These are phyloP conservation scores for Neurospora sp. DNA, from an alignment of 495 filamentous ascomycete genomes.

Conservation along the genomic window DNA sequence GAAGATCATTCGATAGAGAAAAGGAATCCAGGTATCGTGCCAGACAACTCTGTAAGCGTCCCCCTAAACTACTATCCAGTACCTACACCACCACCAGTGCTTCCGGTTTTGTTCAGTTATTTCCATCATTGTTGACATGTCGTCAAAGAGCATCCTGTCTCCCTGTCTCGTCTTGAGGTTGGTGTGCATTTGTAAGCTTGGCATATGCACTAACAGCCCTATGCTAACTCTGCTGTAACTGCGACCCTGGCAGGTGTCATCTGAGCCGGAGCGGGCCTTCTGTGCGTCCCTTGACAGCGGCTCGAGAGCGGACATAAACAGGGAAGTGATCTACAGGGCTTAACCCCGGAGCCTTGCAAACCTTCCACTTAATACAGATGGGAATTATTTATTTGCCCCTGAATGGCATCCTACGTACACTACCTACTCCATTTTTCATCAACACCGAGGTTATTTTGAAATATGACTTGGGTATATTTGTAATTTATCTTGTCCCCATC, in stretches of 20 bases:
- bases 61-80: neutral
- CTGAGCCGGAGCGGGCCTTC: neutral
- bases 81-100: neutral
- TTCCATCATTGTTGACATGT: neutral
- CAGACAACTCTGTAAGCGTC: neutral
- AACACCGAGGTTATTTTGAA: neutral
- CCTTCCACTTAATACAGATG: neutral
- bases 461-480: neutral
- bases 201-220: neutral
- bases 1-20: neutral
- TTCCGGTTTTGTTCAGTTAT: neutral
- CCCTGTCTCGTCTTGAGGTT: neutral
- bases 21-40: neutral
- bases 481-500: neutral
- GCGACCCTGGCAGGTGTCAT: neutral
- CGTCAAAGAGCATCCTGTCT: neutral
- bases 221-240: neutral
- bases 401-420: neutral
- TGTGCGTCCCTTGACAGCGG: neutral
- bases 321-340: neutral
- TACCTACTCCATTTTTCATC: neutral
- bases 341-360: neutral
- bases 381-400: neutral
- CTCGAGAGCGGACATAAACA: neutral
- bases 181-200: neutral